Evolutionary conservation across 2,329 filamentous ascomycete species (phyloP), one percentile per base, ranked within the genome.

Genomic region (Stemphylium vesicarium): DNA sequence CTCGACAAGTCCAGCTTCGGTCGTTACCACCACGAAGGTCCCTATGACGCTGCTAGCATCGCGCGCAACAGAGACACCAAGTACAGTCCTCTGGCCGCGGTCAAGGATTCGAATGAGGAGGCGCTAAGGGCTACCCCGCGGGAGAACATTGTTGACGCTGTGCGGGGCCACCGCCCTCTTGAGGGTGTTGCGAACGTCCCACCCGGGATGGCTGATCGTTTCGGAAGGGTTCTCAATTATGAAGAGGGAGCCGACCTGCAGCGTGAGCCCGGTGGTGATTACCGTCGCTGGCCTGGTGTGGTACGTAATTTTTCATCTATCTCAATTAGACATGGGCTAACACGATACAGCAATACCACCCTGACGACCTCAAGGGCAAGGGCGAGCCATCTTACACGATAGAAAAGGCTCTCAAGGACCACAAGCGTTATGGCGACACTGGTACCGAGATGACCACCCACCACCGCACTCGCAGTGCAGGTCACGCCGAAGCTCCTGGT

Each of bases 181-280:
- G 90, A 96, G 69, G 93, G 92, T 3, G 88, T 88, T 0, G 90
- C 92, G 1, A 80, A 80, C 15, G 84, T 95, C n/a, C 90, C 93
- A 1, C 86, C 89, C 0, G 92, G 93, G 18, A 77, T 83, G 64
- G 76, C 77, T 1, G 92, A 96, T 71, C 77, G 83, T 15, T 81
- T 85, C 50, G 93, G 93, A 2, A 82, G 86, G 48, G 78, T 83
- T 10, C 91, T 96, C 80, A 63, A 87, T 24, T 97, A 97, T 67
- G 81, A 91, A 66, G 92, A 97, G 69, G 92, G 92, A n/a, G 83
- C 88, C 2, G 92, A 96, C 68, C 80, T 96, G 71, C 92, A 93
- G 88, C 82, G 88, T 44, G 91, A 94, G 66, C 85, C 89, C 57
- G 90, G 90, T 13, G 90, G 88, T n/a, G 82, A 89, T 12, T 96